Percentiles rank a stretch among this genome's conserved stretches.
Evolutionary conservation across 2,329 filamentous ascomycete species (phyloP).

Genomic region (Elsinoe australis): DNA sequence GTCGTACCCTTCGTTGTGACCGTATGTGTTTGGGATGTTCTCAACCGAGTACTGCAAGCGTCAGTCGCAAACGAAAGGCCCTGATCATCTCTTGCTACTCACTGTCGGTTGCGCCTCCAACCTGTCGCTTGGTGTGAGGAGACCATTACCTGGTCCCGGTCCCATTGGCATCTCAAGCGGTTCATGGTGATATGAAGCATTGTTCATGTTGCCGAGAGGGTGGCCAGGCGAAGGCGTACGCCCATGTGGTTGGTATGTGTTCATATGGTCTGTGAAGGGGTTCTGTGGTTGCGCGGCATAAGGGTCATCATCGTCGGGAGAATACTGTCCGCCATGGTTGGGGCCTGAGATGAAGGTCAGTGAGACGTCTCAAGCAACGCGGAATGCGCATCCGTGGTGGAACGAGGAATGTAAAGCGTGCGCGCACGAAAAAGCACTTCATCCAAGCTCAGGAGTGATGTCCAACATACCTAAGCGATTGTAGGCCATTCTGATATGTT

Average conservation of each 20-base stretch:
- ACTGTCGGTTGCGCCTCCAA: constrained; percentile 79
- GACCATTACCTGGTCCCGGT: constrained; percentile 40
- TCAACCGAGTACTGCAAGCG: constrained; percentile 58
- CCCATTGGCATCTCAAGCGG: constrained; percentile 65
- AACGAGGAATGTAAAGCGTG: constrained; percentile 1
- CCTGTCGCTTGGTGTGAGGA: constrained; percentile 61
- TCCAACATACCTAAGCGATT: constrained; percentile 60
- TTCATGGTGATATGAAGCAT: constrained; percentile 57
- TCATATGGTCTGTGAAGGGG: constrained; percentile 36
- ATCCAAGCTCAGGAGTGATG: not conserved
- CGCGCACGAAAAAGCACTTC: not conserved
- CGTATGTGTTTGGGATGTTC: constrained; percentile 56
- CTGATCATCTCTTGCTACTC: constrained; percentile 34
- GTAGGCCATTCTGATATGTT: constrained; percentile 53
- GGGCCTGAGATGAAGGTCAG: constrained; percentile 16
- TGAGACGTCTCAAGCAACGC: constrained; percentile 15
- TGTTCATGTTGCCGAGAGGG: constrained; percentile 68
- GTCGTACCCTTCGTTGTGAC: constrained; percentile 55
- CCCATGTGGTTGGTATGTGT: constrained; percentile 45
- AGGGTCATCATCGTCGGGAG: constrained; percentile 24
- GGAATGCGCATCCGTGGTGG: not conserved
- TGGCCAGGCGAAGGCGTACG: constrained; percentile 71
- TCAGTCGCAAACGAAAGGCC: too few relatives aligned
- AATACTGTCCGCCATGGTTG: constrained; percentile 19
- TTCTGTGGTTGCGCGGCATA: constrained; percentile 24